Conservation (phyloP, 2,329 filamentous ascomycete species). For the Xylariaceae sp. region DNA sequence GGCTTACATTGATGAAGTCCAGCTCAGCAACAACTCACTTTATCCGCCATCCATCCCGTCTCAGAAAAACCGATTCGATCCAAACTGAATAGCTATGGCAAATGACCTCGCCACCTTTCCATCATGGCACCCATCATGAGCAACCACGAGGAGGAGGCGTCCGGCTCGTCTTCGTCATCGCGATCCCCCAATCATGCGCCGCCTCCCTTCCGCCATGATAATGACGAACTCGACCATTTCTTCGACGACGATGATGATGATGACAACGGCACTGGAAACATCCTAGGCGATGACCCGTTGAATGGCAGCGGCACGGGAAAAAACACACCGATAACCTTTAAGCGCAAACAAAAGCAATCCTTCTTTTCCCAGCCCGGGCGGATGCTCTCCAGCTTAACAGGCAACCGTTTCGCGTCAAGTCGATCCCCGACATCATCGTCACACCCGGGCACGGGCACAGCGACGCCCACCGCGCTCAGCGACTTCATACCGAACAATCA, state of each 20-base stretch:
- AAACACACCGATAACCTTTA: constrained; percentile 62
- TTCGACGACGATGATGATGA: constrained; percentile 24
- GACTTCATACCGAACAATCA: constrained; percentile 15
- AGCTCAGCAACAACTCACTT: not conserved
- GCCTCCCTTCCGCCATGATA: constrained; percentile 31
- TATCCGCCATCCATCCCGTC: not conserved
- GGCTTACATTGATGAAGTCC: too few species aligned
- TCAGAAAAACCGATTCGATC: constrained; percentile 2
- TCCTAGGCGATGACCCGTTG: constrained; percentile 56
- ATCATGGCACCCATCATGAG: constrained; percentile 29
- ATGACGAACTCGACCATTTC: constrained; percentile 28
- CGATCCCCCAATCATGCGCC: constrained; percentile 20
- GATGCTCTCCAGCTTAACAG: constrained; percentile 46
- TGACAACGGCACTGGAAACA: constrained; percentile 24
- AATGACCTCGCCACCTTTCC: constrained; percentile 21
- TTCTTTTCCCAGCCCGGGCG: constrained; percentile 44
- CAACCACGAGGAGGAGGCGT: constrained; percentile 24
- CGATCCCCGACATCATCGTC: constrained; percentile 11
- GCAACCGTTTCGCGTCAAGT: constrained; percentile 31
- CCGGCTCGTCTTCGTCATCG: constrained; percentile 26
- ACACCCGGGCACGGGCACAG: constrained; percentile 17
- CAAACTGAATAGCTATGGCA: constrained; percentile 25
- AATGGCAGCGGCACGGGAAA: constrained; percentile 41
- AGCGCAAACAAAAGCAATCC: constrained; percentile 59
- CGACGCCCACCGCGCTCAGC: constrained; percentile 23